Evolutionary conservation across 2,329 filamentous ascomycete genomes (phyloP), one percentile per base, ranked within the genome.

Genomic region (Corinectria fuckeliana): DNA sequence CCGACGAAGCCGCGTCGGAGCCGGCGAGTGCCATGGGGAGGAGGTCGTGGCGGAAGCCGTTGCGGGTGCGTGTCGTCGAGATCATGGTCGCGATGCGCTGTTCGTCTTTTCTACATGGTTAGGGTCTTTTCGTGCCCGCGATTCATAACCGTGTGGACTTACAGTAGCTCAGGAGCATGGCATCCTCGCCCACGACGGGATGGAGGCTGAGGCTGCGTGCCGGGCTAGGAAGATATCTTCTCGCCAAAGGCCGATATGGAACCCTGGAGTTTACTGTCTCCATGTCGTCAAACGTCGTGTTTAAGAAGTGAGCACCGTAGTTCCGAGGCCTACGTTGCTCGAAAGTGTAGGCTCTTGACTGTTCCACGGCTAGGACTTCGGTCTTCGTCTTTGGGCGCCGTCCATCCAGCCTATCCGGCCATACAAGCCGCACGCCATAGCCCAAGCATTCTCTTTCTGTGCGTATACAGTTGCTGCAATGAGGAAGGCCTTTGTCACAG

Each of bases 381-480:
- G 28, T n/a, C 38, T 38, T 56, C 26, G 28, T n/a, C 38, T 38
- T 56, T 34, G 44, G 21, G 6, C 79, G 75, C 38, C 80, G 72
- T 9, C 80, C 79, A 60, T 82, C 79, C n/a, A 74, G 72, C 53
- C 77, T 76, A 61, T 81, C 80, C 8, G 80, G 79, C 80, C 80
- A 82, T 5, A 76, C 73, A 4, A 82, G 76, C 38, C 79, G 78
- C 36, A 81, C 68, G 4, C 75, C 77, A 61, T 82, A 82, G 39
- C 80, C 79, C 53, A 76, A 58, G 64, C 80, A 82, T 58, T 71
- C 56, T 59, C 80, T 74, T 16, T 75, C 74, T 2, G 79, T 77
- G 20, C 76, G 73, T 13, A 71, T 69, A 62, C 80, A 82, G 64
- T 81, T 81, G 45, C 75, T 71, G 69, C 80, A 82, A 20, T 67